These are phyloP conservation scores for Sparassis latifolia DNA, from an alignment of 1,284 basidiomycete genomes.

Conservation along the genomic window DNA sequence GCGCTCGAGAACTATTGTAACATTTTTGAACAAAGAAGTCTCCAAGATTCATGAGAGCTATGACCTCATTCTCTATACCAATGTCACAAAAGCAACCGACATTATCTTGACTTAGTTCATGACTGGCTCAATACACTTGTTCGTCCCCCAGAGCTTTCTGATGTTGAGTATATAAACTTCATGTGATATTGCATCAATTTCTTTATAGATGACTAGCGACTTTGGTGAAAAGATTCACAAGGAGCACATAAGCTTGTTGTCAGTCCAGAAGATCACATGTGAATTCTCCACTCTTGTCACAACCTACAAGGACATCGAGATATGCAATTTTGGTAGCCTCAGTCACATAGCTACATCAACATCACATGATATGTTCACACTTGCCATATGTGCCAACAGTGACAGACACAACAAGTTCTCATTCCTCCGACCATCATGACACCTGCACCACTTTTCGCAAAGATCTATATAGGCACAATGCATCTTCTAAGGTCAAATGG, in stretches of 20 bases:
- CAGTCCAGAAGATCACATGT: background rate
- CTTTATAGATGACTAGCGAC: constrained; percentile 1
- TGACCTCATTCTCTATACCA: background rate
- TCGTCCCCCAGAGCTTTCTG: background rate
- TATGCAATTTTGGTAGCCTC: constrained; percentile 21
- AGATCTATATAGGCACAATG: constrained; percentile 28
- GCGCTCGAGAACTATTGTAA: background rate
- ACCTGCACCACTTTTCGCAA: constrained; percentile 26
- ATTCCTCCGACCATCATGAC: constrained; percentile 28
- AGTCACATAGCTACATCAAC: constrained; percentile 10
- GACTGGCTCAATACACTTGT: background rate
- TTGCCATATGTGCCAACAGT: constrained; percentile 31
- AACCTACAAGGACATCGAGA: constrained; percentile 18
- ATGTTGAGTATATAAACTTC: background rate
- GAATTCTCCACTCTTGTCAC: constrained; percentile 8
- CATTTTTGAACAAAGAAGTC: background rate
- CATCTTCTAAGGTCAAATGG: constrained; percentile 4
- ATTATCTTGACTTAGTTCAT: background rate
- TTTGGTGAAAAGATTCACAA: constrained; percentile 2
- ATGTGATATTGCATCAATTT: constrained; percentile 2
- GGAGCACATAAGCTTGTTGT: constrained; percentile 6
- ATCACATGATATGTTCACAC: constrained; percentile 20
- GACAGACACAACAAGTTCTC: constrained; percentile 15
- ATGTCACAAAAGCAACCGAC: background rate
- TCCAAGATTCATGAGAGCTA: background rate